Evolutionary conservation across 768 basidiomycete species (phyloP).

Genomic region (Tricholoma bakamatsutake): DNA sequence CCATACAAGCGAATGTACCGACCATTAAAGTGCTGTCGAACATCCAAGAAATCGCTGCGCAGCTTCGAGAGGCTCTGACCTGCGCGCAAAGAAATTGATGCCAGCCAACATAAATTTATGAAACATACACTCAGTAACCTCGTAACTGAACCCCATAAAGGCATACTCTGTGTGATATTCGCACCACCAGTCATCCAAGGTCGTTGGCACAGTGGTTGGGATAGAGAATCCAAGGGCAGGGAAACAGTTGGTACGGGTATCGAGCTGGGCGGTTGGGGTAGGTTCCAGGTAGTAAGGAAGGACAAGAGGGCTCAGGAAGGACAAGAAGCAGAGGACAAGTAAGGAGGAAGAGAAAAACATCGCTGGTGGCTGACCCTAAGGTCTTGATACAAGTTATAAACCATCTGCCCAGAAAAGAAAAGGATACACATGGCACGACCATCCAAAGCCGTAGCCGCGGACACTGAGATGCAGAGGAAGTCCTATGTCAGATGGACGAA

Average conservation of each 20-base stretch:
- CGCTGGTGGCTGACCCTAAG: background rate
- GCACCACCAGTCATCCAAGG: conserved; percentile 60
- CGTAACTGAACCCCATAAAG: conserved; percentile 76
- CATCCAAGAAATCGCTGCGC: conserved; percentile 51
- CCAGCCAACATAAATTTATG: conserved; percentile 4
- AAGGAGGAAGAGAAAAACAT: background rate
- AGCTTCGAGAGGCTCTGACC: conserved; percentile 53
- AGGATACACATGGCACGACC: background rate
- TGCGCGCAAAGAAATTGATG: conserved; percentile 18
- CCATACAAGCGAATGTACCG: conserved; percentile 63
- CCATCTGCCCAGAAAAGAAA: background rate
- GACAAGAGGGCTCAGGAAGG: background rate
- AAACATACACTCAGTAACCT: conserved; percentile 54
- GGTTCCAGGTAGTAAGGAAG: conserved; percentile 8
- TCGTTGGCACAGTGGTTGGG: conserved; percentile 43
- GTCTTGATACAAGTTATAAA: background rate
- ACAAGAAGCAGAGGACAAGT: background rate
- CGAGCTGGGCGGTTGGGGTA: conserved; percentile 7
- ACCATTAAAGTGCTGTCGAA: conserved; percentile 51
- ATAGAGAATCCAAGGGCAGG: conserved; percentile 28
- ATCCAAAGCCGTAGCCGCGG: conserved; percentile 5
- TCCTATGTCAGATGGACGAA: background rate
- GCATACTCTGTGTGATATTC: conserved; percentile 57
- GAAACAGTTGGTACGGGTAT: conserved; percentile 14
- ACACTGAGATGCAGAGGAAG: background rate